Evolutionary conservation across 306 rosid species (phyloP).

Genomic region (Oemleria cerasiformis): DNA sequence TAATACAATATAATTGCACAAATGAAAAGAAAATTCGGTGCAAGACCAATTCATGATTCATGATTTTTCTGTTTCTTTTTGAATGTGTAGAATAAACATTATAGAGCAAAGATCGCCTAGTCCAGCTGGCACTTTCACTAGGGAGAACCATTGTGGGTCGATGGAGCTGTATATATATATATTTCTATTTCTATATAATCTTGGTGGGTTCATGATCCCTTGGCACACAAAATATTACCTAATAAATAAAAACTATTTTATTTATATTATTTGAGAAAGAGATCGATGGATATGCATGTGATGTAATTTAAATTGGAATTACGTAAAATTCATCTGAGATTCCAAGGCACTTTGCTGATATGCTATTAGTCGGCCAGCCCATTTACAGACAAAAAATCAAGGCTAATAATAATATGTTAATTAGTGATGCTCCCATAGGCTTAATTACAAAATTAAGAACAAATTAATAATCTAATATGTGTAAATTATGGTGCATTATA

Average conservation of each 20-base stretch:
- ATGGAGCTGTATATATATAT: too few relatives aligned
- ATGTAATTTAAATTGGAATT: neutral
- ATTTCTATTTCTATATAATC: neutral
- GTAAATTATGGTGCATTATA: neutral
- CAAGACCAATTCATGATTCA: neutral
- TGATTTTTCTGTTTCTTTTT: neutral
- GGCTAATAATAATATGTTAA: neutral
- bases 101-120: neutral
- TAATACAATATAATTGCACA: neutral
- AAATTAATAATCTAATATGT: neutral
- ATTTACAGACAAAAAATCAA: neutral
- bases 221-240: neutral
- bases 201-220: neutral
- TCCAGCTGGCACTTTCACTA: neutral
- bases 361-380: neutral
- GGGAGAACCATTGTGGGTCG: too few relatives aligned
- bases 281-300: neutral
- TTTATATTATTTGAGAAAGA: neutral
- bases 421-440: too few relatives aligned
- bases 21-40: neutral
- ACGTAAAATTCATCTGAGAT: constrained; percentile 10
- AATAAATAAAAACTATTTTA: neutral
- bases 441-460: neutral
- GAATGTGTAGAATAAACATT: neutral
- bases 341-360: constrained; percentile 2